Evolutionary conservation across 1,139 yeast genomes (phyloP).

Genomic region (Zygoascus meyerae): DNA sequence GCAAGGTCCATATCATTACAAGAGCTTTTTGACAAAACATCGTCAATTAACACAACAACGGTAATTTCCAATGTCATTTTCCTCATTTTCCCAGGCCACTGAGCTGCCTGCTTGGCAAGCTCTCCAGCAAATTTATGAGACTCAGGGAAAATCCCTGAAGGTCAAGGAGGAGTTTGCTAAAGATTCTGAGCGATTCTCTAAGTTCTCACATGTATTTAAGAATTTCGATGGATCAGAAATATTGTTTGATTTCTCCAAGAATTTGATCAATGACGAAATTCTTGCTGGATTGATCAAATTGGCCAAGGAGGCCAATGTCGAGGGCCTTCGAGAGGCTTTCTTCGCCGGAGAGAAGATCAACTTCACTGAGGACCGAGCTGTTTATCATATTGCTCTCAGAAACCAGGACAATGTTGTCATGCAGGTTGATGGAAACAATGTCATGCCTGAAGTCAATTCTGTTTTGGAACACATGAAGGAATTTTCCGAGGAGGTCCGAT

Average conservation of each 20-base stretch:
- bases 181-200: constrained; percentile 69
- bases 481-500: constrained; percentile 80
- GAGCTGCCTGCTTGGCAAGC: constrained; percentile 83
- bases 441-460: constrained; percentile 81
- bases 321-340: constrained; percentile 80
- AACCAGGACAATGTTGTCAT: constrained; percentile 78
- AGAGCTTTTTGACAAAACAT: too few species aligned
- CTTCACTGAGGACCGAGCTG: constrained; percentile 94
- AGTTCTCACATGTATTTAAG: constrained; percentile 67
- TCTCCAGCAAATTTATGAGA: constrained; percentile 63
- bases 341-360: constrained; percentile 91
- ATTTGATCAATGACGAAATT: constrained; percentile 82
- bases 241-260: constrained; percentile 91
- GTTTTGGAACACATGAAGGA: constrained; percentile 95
- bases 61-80: constrained; percentile 28
- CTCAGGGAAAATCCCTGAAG: constrained; percentile 60
- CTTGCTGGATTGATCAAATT: constrained; percentile 59
- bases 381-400: constrained; percentile 92
- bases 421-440: constrained; percentile 85
- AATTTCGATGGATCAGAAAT: constrained; percentile 85
- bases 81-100: constrained; percentile 59
- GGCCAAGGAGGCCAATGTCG: constrained; percentile 88
- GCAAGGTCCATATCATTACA: too few species aligned
- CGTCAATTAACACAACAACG: too few species aligned
- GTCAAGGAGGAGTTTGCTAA: constrained; percentile 71